Base-by-base conservation (phyloP, 148 eudicot genomes). In the Cornus kousa region DNA sequence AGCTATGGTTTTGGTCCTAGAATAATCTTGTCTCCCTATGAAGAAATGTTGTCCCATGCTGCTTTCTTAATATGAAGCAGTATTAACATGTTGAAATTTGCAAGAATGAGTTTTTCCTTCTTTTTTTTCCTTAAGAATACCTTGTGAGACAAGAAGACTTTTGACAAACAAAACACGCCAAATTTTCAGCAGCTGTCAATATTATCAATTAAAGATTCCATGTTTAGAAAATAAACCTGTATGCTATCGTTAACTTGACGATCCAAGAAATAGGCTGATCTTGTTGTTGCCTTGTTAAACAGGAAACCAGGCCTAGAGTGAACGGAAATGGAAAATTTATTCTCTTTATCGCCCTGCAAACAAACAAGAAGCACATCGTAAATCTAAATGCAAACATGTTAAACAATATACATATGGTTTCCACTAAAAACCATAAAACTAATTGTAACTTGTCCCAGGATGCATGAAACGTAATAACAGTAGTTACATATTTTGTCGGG, bases 291-390 rank as follows among this genome's bases (percentile, higher is more conserved):
- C 78, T 82, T 85, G 82, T 77, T 90, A 50, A 94, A 85, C 46
- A 94, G 69, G 83, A 94, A 94, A 20, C 98, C 98, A 78, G 98
- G 98, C 81, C 97, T 86, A 68, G 97, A 91, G 82, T 94, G 98
- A 86, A 94, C 98, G 82, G 67, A 91, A 67, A 92, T 88, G 16
- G 95, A 88, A 88, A 91, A 92, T 59, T 76, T 91, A 79, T 87
- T 76, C 70, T 92, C 94, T 65, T 72, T 83, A 76, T 94, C 98
- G 20, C 87, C 95, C 98, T 94, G 88, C 78, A 87, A 81, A 81
- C 74, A 46, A 64, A 74, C 77, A 60, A 60, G 59, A 68, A 79
- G 33, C 13, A 39, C n/a, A 33, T 71, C 14, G 19, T 20, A 19
- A 69, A 77, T 22, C 17, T 24, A 66, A 71, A 11, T 53, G 59